These are phyloP conservation scores for Pseudoturritis turrita DNA, from an alignment of 345 rosid genomes.

Conservation along the genomic window DNA sequence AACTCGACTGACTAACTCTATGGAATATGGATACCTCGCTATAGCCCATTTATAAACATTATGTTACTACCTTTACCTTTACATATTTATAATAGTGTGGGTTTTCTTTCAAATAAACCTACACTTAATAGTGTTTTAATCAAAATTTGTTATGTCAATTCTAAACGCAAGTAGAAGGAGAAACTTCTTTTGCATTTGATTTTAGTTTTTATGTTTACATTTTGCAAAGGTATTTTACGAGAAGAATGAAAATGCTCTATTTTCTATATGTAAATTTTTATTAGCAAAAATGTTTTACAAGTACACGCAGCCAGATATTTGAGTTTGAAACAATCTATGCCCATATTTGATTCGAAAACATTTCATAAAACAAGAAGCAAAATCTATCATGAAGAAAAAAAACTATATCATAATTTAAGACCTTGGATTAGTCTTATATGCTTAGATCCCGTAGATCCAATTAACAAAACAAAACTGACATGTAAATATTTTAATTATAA, in stretches of 20 bases:
- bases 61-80: too few relatives aligned
- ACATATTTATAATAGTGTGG: too few relatives aligned
- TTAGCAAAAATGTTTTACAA: not conserved
- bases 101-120: too few relatives aligned
- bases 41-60: too few relatives aligned
- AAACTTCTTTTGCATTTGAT: too few relatives aligned
- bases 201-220: too few relatives aligned
- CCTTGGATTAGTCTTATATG: constrained; percentile 9
- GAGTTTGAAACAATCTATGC: not conserved
- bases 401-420: not conserved
- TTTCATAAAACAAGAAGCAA: not conserved
- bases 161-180: too few relatives aligned
- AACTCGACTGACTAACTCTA: too few relatives aligned
- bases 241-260: not conserved
- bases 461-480: not conserved
- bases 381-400: not conserved
- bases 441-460: not conserved
- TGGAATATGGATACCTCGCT: too few relatives aligned
- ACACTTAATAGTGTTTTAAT: too few relatives aligned
- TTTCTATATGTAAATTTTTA: not conserved
- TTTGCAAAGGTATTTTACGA: not conserved
- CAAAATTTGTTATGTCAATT: too few relatives aligned
- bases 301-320: not conserved
- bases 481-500: not conserved
- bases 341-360: not conserved